These are phyloP conservation scores for Ogataea hybrid DNA, from an alignment of 1,139 yeast species.

Conservation along the genomic window DNA sequence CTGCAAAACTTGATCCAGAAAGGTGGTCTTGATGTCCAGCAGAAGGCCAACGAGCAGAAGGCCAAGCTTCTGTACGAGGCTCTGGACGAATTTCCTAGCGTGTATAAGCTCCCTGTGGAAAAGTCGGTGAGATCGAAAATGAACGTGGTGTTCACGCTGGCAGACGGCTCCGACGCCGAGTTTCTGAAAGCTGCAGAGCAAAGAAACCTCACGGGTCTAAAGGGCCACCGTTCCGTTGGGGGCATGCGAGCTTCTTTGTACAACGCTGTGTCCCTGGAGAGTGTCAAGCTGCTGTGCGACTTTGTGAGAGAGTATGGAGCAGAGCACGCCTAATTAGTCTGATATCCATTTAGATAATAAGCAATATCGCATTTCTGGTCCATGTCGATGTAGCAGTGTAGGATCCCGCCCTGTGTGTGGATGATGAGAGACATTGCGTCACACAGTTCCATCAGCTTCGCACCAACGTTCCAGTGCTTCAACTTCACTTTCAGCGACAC, in stretches of 20 bases:
- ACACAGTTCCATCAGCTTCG: slow-evolving; percentile 52
- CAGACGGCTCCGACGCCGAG: slow-evolving; percentile 59
- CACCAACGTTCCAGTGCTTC: slow-evolving; percentile 58
- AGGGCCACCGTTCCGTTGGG: slow-evolving; percentile 97
- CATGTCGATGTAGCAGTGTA: slow-evolving; percentile 58
- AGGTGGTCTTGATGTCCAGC: slow-evolving; percentile 62
- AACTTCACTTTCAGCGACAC: slow-evolving; percentile 45
- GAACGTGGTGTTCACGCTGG: slow-evolving; percentile 88
- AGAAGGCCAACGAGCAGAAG: slow-evolving; percentile 47
- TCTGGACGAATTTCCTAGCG: slow-evolving; percentile 60
- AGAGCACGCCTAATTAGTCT: slow-evolving; percentile 6
- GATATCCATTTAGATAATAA: slow-evolving; percentile 40
- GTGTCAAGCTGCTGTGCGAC: slow-evolving; percentile 58
- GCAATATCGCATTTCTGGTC: slow-evolving; percentile 54
- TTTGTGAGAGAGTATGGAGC: slow-evolving; percentile 65
- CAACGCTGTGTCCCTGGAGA: slow-evolving; percentile 73
- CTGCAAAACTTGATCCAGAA: slow-evolving; percentile 56
- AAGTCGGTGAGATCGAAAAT: slow-evolving; percentile 69
- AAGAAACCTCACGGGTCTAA: slow-evolving; percentile 64
- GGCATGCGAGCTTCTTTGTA: slow-evolving; percentile 94
- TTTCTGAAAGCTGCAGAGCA: slow-evolving; percentile 60
- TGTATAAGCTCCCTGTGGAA: slow-evolving; percentile 68
- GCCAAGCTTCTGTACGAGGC: slow-evolving; percentile 45
- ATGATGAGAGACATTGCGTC: slow-evolving; percentile 51
- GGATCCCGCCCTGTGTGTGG: slow-evolving; percentile 49